Percentiles rank a stretch among this genome's conserved stretches.
These are phyloP conservation scores for Eucalyptus grandis DNA, from an alignment of 345 rosid species.

Conservation along the genomic window DNA sequence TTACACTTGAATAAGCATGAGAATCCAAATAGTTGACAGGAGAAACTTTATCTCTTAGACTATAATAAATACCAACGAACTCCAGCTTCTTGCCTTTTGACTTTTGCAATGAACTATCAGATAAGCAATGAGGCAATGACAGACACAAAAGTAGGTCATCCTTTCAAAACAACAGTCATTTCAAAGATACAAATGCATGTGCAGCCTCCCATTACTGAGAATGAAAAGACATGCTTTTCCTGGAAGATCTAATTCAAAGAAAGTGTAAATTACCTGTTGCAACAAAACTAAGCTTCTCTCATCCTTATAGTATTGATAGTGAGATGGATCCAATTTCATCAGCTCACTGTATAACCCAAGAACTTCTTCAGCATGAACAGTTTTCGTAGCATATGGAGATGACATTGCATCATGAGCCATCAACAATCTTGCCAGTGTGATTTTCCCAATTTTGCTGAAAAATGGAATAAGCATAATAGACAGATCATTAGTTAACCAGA, in stretches of 20 bases:
- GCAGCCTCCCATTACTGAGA: background rate
- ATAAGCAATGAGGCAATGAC: background rate
- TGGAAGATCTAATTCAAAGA: background rate
- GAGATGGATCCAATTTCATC: slow-evolving; percentile 61
- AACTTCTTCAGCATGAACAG: slow-evolving; percentile 45
- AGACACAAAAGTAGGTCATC: background rate
- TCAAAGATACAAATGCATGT: background rate
- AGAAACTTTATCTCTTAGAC: background rate
- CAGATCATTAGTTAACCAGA: background rate
- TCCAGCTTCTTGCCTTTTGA: background rate
- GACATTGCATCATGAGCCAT: slow-evolving; percentile 45
- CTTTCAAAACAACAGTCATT: background rate
- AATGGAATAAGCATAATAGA: background rate
- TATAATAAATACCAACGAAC: background rate
- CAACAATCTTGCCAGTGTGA: slow-evolving; percentile 80
- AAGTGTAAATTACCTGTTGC: slow-evolving; percentile 32
- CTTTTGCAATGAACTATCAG: background rate
- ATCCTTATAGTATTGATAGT: slow-evolving; percentile 67
- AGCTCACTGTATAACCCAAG: slow-evolving; percentile 53
- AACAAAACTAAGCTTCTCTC: slow-evolving; percentile 53
- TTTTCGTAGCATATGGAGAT: slow-evolving; percentile 7
- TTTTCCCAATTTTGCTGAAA: slow-evolving; percentile 88
- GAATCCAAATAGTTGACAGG: background rate
- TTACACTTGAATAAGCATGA: background rate
- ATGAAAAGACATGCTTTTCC: background rate